Evolutionary conservation across 2,329 filamentous ascomycete genomes (phyloP).

Genomic region (Byssoonygena ceratinophila): DNA sequence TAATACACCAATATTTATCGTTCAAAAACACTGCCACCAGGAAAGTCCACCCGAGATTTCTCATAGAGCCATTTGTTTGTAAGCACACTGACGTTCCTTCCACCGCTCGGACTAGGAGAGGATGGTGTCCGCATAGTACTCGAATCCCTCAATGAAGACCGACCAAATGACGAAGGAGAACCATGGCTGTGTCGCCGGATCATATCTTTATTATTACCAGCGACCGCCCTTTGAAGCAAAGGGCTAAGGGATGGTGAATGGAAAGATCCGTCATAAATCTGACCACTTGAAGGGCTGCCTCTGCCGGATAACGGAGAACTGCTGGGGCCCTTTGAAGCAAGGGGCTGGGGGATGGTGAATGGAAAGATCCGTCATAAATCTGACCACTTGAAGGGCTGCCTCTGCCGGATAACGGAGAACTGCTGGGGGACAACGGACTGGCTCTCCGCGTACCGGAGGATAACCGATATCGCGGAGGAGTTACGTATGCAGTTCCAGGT

Average conservation of each 20-base stretch:
- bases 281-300: conserved; percentile 27
- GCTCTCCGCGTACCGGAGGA: conserved; percentile 50
- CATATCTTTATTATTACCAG: conserved; percentile 29
- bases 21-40: conserved; percentile 28
- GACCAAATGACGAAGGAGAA: conserved; percentile 45
- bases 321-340: no score
- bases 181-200: conserved; percentile 54
- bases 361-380: conserved; percentile 39
- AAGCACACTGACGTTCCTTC: conserved; percentile 62
- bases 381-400: conserved; percentile 28
- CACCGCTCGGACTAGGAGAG: conserved; percentile 56
- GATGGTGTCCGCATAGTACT: conserved; percentile 49
- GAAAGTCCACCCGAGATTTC: conserved; percentile 46
- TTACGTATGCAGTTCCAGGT: conserved; percentile 63
- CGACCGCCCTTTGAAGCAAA: conserved; percentile 58
- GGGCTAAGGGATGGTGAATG: conserved; percentile 47
- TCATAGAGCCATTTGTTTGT: conserved; percentile 97
- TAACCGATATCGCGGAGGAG: conserved; percentile 75
- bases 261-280: conserved; percentile 37
- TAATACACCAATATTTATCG: background rate
- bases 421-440: conserved; percentile 31
- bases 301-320: conserved; percentile 32
- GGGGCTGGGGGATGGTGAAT: conserved; percentile 45
- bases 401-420: conserved; percentile 32
- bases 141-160: conserved; percentile 30